phyloP scores from a whole-genome alignment of 2,329 filamentous ascomycete genomes.

The Pseudogymnoascus sp. region DNA sequence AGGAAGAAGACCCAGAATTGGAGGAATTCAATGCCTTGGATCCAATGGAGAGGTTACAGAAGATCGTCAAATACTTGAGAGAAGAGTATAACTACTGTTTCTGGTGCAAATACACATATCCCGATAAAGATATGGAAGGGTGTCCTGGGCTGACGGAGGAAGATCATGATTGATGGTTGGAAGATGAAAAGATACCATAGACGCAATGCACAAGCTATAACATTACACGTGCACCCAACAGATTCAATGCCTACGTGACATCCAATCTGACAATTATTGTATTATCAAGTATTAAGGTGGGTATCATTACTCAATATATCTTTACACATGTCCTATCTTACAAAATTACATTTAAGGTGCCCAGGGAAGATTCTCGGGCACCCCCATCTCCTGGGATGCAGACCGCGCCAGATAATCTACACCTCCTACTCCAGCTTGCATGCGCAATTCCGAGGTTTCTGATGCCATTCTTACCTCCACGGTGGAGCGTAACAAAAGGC shows the following conservation, averaged over 20 bases:
- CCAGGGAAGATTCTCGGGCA: conserved; percentile 21
- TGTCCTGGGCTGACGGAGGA: conserved; percentile 86
- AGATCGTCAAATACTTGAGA: conserved; percentile 62
- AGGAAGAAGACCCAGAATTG: conserved; percentile 73
- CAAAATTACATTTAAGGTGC: conserved; percentile 12
- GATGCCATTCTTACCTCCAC: conserved; percentile 14
- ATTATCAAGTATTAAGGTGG: background rate
- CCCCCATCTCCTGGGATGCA: conserved; percentile 22
- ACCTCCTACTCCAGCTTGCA: conserved; percentile 1
- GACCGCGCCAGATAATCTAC: conserved; percentile 11
- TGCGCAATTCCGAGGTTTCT: conserved; percentile 11
- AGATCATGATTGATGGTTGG: conserved; percentile 51
- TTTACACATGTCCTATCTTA: conserved; percentile 6
- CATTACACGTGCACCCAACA: background rate
- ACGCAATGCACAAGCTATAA: background rate
- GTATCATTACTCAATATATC: conserved; percentile 6
- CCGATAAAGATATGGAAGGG: conserved; percentile 67
- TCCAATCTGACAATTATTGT: background rate
- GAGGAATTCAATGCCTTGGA: conserved; percentile 69
- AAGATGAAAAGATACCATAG: background rate
- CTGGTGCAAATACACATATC: conserved; percentile 86
- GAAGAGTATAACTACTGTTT: conserved; percentile 77
- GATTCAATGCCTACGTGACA: background rate
- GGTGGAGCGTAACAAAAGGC: conserved; percentile 24
- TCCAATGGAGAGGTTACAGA: conserved; percentile 56